Evolutionary conservation across 192 early-diverging fungal genomes (phyloP).

Genomic region (Rhizoclosmatium globosum): DNA sequence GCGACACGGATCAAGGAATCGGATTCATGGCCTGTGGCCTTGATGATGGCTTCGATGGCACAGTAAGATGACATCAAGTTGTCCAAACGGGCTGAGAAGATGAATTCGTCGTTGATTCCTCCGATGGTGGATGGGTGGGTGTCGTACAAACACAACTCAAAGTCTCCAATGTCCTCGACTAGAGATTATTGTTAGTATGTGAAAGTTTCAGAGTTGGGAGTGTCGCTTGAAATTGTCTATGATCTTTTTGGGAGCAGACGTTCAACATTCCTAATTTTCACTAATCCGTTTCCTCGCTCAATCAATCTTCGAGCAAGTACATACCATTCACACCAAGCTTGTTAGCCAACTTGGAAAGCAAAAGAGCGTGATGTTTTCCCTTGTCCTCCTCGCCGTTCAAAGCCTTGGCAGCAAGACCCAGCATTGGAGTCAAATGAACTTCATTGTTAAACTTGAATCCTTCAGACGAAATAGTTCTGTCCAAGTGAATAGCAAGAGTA

Average conservation of each 20-base stretch:
- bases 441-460: conserved; percentile 97
- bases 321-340: conserved; percentile 73
- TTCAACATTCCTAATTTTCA: background rate
- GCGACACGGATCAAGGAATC: conserved; percentile 85
- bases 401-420: conserved; percentile 53
- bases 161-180: conserved; percentile 86
- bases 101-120: conserved; percentile 90
- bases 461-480: conserved; percentile 73
- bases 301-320: conserved; percentile 5
- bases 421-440: conserved; percentile 87
- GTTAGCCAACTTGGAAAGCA: conserved; percentile 80
- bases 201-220: too few species aligned
- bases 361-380: conserved; percentile 80
- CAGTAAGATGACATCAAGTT: conserved; percentile 98
- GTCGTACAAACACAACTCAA: conserved; percentile 98
- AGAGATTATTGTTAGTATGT: conserved; percentile 10
- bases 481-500: conserved; percentile 96
- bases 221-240: too few species aligned
- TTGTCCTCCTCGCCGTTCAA: conserved; percentile 43
- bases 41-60: conserved; percentile 73
- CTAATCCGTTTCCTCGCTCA: too few species aligned
- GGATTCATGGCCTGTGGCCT: conserved; percentile 31
- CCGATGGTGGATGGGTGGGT: conserved; percentile 91
- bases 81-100: conserved; percentile 93
- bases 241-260: background rate